Conservation (phyloP, 352 stramenopile species). For the Blastocystis sp. region DNA sequence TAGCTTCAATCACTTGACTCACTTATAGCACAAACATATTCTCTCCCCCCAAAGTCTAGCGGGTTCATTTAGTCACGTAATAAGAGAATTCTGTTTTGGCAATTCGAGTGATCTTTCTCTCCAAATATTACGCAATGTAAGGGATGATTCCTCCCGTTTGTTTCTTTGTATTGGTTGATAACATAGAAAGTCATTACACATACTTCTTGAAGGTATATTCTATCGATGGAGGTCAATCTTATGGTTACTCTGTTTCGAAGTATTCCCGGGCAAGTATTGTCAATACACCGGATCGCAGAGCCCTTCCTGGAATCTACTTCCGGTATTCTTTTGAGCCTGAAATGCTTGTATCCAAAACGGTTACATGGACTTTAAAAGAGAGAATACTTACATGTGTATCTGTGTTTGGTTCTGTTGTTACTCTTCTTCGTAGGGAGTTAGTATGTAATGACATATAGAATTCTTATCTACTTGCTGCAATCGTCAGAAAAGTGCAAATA, state of each 20-base stretch:
- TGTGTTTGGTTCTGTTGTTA: not conserved
- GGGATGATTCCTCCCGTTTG: not conserved
- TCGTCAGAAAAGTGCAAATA: conserved; percentile 5
- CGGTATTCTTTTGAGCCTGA: conserved; percentile 41
- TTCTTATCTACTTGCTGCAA: not conserved
- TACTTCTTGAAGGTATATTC: conserved; percentile 5
- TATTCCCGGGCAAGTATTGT: not conserved
- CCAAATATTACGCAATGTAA: not conserved
- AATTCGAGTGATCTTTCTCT: not conserved
- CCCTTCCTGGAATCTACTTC: conserved; percentile 22
- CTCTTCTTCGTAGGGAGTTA: not conserved
- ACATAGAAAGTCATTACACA: not conserved
- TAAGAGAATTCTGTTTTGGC: not conserved
- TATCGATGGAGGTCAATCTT: not conserved
- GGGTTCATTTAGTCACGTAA: not conserved
- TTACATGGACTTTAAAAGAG: not conserved
- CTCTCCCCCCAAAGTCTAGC: not conserved
- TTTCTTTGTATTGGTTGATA: not conserved
- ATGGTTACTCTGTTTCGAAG: not conserved
- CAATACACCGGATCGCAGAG: not conserved
- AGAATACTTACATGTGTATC: not conserved
- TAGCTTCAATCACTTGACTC: not conserved
- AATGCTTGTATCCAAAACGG: not conserved
- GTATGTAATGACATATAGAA: not conserved
- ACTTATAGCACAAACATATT: not conserved